Percentiles rank a stretch among this genome's conserved stretches.
These are phyloP conservation scores for Mycena indigotica DNA, from an alignment of 768 basidiomycete genomes.

Conservation along the genomic window DNA sequence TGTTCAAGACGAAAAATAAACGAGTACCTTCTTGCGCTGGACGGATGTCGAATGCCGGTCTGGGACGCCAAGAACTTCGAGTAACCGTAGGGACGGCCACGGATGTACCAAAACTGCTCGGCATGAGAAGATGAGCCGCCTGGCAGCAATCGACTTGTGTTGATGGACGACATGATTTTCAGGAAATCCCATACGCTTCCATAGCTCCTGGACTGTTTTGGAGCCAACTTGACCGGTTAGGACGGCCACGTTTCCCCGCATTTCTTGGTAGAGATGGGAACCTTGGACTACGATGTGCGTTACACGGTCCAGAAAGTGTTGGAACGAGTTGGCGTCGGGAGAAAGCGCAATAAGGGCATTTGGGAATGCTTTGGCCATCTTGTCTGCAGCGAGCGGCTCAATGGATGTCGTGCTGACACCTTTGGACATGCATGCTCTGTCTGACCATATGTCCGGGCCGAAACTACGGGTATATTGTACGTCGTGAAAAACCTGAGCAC, in stretches of 20 bases:
- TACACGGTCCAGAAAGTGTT: slow-evolving; percentile 20
- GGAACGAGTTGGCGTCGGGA: slow-evolving; percentile 19
- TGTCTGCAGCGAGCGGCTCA: background rate
- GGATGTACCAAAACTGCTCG: slow-evolving; percentile 17
- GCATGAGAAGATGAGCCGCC: slow-evolving; percentile 12
- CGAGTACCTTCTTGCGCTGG: slow-evolving; percentile 18
- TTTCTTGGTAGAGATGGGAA: slow-evolving; percentile 6
- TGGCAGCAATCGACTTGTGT: background rate
- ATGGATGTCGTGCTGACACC: slow-evolving; percentile 11
- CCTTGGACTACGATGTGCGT: slow-evolving; percentile 18
- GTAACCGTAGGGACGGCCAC: slow-evolving; percentile 15
- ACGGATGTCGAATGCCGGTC: background rate
- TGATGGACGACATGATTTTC: slow-evolving; percentile 4
- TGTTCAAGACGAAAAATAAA: too few species aligned
- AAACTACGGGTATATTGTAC: slow-evolving; percentile 7
- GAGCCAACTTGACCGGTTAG: slow-evolving; percentile 1
- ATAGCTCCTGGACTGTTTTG: slow-evolving; percentile 8
- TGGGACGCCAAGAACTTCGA: slow-evolving; percentile 6
- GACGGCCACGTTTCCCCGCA: slow-evolving; percentile 3
- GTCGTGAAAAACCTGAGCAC: slow-evolving; percentile 12
- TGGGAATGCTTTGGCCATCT: background rate
- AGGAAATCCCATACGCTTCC: slow-evolving; percentile 9
- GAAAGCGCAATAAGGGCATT: slow-evolving; percentile 6
- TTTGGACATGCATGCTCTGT: slow-evolving; percentile 9
- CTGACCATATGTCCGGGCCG: slow-evolving; percentile 6